Base-by-base conservation (phyloP, 2,329 filamentous ascomycete species). In the Akanthomyces lecanii region DNA sequence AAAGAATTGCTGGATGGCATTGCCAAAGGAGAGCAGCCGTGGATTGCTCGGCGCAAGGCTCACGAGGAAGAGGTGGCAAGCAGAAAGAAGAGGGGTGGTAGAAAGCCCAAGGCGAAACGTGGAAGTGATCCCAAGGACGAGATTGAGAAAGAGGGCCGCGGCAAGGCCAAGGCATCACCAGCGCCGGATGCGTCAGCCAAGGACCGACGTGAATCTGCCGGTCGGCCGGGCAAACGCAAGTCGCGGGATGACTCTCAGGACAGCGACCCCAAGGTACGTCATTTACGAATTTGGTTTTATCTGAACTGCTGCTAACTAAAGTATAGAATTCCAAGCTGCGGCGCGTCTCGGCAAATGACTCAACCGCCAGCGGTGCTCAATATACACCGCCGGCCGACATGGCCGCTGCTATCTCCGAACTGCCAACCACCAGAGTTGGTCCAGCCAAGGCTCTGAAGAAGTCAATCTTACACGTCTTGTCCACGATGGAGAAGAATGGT, bases 11-110 rank as follows among this genome's bases (percentile, higher is more conserved):
- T 99, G 4, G 88, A 88, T 12, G 91, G 89, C 63, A 89, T 97
- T 63, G 85, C 82, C 23, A 85, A 84, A 48, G 95, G 94, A 5
- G 91, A 97, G 77, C 89, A 88, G 75, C 90, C 92, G 0, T 98
- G 95, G 95, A 89, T 93, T 72, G 85, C 84, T 60, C 80, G 86
- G 44, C 85, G 87, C 16, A 84, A 83, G 69, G 79, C 78, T 57
- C 83, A 88, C 68, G 85, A 89, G 69, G 84, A 85, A 59, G 85
- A 88, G 66, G 79, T 83, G 63, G 79, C 83, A 75, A 77, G 83
- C 75, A 78, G 82, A 75, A 81, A 82, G 75, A 80, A 84, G 75
- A 74, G 78, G 71, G 81, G 81, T 65, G 83, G 85, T 54, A 86
- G 89, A 69, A 89, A 87, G 72, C 80, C 77, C 55, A 88, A 86